Evolutionary conservation across 371 early-diverging fungal genomes (phyloP), one percentile per base, ranked within the genome.

Genomic region (Sporodiniella umbellata): DNA sequence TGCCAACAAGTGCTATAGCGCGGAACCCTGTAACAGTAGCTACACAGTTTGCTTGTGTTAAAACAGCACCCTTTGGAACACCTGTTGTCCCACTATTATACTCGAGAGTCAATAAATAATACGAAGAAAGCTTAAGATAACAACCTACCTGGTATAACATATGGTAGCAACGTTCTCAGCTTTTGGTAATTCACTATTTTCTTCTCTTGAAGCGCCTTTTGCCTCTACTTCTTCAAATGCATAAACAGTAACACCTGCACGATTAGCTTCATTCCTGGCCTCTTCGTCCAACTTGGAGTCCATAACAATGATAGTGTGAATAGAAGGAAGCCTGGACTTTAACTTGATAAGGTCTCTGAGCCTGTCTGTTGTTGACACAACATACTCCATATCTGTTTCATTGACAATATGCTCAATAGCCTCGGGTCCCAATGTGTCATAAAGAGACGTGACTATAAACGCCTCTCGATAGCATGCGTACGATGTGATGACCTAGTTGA

Each of bases 91-190:
- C 76, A 62, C 96, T 81, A 73, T 24, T 28, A 7, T 28, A 7
- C 10, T 28, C 10, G 4, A 28, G 10, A 28, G 10, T 7, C 4
- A 28, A 28, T 7, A 28, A 28, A 28, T 7, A 28, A 28, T 7
- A 28, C 4, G 10, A 28, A 28, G 24, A 49, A 25, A 45, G 8
- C 38, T n/a, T 18, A 26, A 23, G 26, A 22, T 21, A 7, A 28
- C 4, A 28, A 7, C 30, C 3, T 96, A 98, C 66, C 90, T 89
- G 8, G 99, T 99, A 70, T 97, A 99, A 81, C 95, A 98, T 58
- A 99, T 92, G 14, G 97, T 96, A 26, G 92, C 90, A 48, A 95
- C 70, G 58, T 89, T 88, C 2, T 88, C 84, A 24, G 85, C 66
- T 11, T 33, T 65, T 5, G 94, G 86, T 26, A 72, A 56, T 15